These are phyloP conservation scores for Eucalyptus lansdowneana DNA, from an alignment of 345 rosid species.

Conservation along the genomic window DNA sequence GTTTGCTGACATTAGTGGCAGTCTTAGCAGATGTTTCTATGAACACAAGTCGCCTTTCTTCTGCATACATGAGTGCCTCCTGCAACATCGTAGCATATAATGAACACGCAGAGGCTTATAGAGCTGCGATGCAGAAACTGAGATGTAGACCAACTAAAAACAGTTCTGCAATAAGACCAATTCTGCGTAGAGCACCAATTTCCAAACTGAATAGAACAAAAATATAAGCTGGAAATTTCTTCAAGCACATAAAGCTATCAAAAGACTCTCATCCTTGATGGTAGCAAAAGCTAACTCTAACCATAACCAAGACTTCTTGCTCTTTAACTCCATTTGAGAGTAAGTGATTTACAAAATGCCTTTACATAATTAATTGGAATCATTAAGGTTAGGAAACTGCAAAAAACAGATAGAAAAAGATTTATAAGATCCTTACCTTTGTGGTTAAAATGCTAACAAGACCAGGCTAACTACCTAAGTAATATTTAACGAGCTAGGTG, in stretches of 20 bases:
- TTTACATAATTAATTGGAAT: background rate
- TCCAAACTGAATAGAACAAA: background rate
- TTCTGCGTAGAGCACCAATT: background rate
- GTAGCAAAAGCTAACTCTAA: background rate
- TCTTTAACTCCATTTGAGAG: background rate
- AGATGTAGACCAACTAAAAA: background rate
- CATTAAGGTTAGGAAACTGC: background rate
- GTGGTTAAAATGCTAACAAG: background rate
- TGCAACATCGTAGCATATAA: conserved; percentile 14
- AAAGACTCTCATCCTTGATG: background rate
- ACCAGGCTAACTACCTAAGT: background rate
- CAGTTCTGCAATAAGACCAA: background rate
- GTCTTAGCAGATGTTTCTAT: conserved; percentile 83
- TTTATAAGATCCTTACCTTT: background rate
- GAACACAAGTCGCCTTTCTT: conserved; percentile 74
- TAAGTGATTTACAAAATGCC: background rate
- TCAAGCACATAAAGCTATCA: background rate
- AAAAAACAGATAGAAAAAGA: background rate
- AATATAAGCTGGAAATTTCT: background rate
- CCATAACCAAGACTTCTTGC: background rate
- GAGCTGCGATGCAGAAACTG: background rate
- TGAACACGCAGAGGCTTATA: background rate
- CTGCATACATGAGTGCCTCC: conserved; percentile 65
- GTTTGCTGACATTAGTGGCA: conserved; percentile 62
- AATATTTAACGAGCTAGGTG: background rate